Evolutionary conservation across 1,139 yeast species (phyloP).

Genomic region (Diutina sp.): DNA sequence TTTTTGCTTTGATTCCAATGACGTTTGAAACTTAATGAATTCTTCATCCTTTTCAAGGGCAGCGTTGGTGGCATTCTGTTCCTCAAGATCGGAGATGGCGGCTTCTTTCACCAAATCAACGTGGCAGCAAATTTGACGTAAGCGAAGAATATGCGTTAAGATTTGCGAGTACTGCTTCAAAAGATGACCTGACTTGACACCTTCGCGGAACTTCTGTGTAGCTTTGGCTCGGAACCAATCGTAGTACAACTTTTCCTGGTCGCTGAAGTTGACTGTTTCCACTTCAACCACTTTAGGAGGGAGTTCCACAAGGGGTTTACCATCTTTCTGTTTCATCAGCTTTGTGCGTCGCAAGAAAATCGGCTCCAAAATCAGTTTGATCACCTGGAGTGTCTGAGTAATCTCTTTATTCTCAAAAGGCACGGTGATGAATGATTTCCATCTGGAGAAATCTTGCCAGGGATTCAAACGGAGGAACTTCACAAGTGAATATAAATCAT

Average conservation of each 20-base stretch:
- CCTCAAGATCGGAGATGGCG: slow-evolving; percentile 9
- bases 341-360: slow-evolving; percentile 77
- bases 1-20: slow-evolving; percentile 10
- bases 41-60: slow-evolving; percentile 12
- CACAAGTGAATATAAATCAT: slow-evolving; percentile 72
- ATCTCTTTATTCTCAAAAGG: slow-evolving; percentile 72
- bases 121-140: slow-evolving; percentile 87
- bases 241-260: slow-evolving; percentile 55
- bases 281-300: slow-evolving; percentile 68
- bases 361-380: slow-evolving; percentile 78
- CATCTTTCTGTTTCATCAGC: slow-evolving; percentile 64
- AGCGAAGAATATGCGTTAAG: slow-evolving; percentile 67
- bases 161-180: slow-evolving; percentile 67
- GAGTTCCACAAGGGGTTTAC: slow-evolving; percentile 60
- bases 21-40: slow-evolving; percentile 8
- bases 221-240: slow-evolving; percentile 62
- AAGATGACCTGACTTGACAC: slow-evolving; percentile 56
- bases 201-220: slow-evolving; percentile 49
- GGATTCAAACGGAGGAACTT: slow-evolving; percentile 73
- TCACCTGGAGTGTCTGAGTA: slow-evolving; percentile 65
- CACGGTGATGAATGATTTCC: slow-evolving; percentile 78
- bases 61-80: neutral
- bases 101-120: slow-evolving; percentile 44
- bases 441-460: slow-evolving; percentile 76
- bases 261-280: slow-evolving; percentile 54